Evolutionary conservation across 2,329 filamentous ascomycete species (phyloP).

Genomic region (Neofusicoccum ribis): DNA sequence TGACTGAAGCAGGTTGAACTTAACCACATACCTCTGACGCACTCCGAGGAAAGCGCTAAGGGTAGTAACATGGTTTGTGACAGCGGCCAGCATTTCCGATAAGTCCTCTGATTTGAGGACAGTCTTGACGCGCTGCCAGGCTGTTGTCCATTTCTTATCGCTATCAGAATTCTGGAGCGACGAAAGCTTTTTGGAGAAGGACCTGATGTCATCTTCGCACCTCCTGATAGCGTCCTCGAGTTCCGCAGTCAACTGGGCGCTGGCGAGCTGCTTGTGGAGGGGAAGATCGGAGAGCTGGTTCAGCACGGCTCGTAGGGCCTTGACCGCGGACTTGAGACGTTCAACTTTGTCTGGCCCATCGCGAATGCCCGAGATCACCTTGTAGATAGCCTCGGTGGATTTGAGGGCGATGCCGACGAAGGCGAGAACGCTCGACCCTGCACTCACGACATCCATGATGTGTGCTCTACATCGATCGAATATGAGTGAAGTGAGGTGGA

Average conservation of each 20-base stretch:
- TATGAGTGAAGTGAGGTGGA: too few relatives aligned
- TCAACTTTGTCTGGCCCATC: neutral
- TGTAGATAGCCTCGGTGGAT: constrained; percentile 2
- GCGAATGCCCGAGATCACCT: neutral
- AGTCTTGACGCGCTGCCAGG: neutral
- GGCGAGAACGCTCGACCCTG: neutral
- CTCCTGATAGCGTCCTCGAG: neutral
- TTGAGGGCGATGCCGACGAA: constrained; percentile 9
- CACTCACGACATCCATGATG: neutral
- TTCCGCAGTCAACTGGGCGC: neutral
- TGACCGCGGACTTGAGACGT: neutral
- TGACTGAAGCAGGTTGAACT: too few relatives aligned
- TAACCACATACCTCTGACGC: neutral
- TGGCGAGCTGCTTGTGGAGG: neutral
- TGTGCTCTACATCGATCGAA: too few relatives aligned
- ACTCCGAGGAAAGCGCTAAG: neutral
- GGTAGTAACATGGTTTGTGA: neutral
- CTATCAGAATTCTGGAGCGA: neutral
- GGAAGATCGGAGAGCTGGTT: neutral
- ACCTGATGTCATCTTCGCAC: neutral
- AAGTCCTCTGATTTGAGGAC: neutral
- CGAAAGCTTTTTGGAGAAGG: neutral
- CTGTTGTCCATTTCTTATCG: neutral
- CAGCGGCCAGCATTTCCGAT: neutral
- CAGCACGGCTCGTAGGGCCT: neutral